Conservation (phyloP, 2,329 filamentous ascomycete genomes). For the Akanthomyces lecanii region DNA sequence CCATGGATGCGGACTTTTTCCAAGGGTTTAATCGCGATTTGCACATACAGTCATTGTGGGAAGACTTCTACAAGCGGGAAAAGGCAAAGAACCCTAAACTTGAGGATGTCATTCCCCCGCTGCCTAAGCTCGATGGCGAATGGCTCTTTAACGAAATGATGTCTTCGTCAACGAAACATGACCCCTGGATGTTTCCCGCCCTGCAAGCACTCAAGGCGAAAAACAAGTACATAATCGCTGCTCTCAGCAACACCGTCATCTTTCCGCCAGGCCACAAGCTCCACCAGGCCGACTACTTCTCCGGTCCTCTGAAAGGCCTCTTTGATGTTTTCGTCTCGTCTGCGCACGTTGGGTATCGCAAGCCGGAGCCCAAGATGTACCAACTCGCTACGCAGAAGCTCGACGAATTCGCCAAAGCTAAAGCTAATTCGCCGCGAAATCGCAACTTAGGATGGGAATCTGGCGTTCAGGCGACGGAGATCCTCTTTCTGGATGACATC, state of each 20-base stretch:
- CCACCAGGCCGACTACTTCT: constrained; percentile 45
- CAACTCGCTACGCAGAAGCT: constrained; percentile 64
- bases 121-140: constrained; percentile 72
- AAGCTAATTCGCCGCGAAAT: constrained; percentile 38
- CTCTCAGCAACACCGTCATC: constrained; percentile 84
- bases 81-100: constrained; percentile 39
- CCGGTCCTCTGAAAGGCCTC: constrained; percentile 55
- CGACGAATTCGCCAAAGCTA: constrained; percentile 56
- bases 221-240: constrained; percentile 68
- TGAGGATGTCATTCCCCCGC: constrained; percentile 46
- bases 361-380: constrained; percentile 83
- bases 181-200: constrained; percentile 87
- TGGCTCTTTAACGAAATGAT: constrained; percentile 92
- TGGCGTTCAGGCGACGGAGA: constrained; percentile 58
- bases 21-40: constrained; percentile 71
- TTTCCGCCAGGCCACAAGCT: constrained; percentile 74
- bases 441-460: constrained; percentile 40
- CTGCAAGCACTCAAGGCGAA: constrained; percentile 63
- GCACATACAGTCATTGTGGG: constrained; percentile 63
- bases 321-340: constrained; percentile 89
- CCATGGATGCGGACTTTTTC: constrained; percentile 73
- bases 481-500: constrained; percentile 91
- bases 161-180: constrained; percentile 61
- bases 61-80: constrained; percentile 52
- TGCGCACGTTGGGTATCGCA: constrained; percentile 81